These are phyloP conservation scores for Hibiscus tridactylites DNA, from an alignment of 345 rosid species.

Conservation along the genomic window DNA sequence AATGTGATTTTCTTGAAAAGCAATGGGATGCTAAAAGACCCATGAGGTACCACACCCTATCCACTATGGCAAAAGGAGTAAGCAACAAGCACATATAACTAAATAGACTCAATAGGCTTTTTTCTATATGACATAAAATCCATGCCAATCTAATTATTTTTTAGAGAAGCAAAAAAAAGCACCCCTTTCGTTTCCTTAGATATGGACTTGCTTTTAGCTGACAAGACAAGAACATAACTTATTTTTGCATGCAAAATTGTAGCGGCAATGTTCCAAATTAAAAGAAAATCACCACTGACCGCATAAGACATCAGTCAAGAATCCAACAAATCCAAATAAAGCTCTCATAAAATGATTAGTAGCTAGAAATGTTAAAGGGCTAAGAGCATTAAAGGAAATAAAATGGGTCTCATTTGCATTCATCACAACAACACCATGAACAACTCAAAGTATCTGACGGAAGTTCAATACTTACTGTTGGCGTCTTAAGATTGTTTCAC, in stretches of 20 bases:
- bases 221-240: background rate
- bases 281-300: background rate
- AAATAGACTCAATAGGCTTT: background rate
- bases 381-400: background rate
- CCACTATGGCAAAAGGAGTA: background rate
- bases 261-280: background rate
- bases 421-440: background rate
- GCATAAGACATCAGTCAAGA: background rate
- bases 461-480: slow-evolving; percentile 63
- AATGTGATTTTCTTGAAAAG: background rate
- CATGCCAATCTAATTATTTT: background rate
- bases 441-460: background rate
- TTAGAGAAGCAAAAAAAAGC: background rate
- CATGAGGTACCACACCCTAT: background rate
- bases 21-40: background rate
- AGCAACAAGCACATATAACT: background rate
- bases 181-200: background rate
- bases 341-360: background rate
- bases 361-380: background rate
- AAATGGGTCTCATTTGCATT: background rate
- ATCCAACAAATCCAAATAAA: background rate
- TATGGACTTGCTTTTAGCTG: background rate
- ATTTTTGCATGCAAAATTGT: background rate
- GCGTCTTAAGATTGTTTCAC: slow-evolving; percentile 65
- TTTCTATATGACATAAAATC: background rate